Conservation (phyloP, 192 early-diverging fungal genomes). For the Gonapodya sp. region DNA sequence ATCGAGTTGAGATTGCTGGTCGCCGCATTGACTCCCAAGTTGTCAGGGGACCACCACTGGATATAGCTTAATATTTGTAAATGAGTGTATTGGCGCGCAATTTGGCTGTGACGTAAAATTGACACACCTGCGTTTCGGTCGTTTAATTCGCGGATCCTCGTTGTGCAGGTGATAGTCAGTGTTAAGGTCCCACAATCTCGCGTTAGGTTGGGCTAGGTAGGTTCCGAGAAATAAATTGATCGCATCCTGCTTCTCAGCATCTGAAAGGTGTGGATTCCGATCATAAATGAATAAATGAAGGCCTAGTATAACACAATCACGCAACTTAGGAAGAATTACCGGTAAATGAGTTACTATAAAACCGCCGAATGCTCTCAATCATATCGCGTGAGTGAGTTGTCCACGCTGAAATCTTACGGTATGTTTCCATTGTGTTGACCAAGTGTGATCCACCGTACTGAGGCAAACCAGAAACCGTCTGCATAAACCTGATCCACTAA, state of each 20-base stretch:
- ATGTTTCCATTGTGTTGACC: slow-evolving; percentile 97
- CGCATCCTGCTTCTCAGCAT: slow-evolving; percentile 94
- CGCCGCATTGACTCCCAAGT: slow-evolving; percentile 23
- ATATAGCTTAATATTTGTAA: slow-evolving; percentile 37
- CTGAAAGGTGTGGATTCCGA: slow-evolving; percentile 24
- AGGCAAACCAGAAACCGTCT: not conserved
- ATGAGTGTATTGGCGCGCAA: slow-evolving; percentile 12
- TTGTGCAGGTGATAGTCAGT: slow-evolving; percentile 74
- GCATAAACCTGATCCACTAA: not conserved
- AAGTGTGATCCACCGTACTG: slow-evolving; percentile 94
- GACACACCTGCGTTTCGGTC: slow-evolving; percentile 36
- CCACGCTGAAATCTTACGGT: slow-evolving; percentile 89
- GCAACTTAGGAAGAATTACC: slow-evolving; percentile 28
- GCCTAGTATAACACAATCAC: slow-evolving; percentile 7
- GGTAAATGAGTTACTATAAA: slow-evolving; percentile 88
- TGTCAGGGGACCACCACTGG: slow-evolving; percentile 49
- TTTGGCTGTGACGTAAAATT: not conserved
- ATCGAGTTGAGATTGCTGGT: slow-evolving; percentile 22
- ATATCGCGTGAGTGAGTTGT: slow-evolving; percentile 91
- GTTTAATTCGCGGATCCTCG: slow-evolving; percentile 35
- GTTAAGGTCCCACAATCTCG: slow-evolving; percentile 65
- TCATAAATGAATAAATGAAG: not conserved
- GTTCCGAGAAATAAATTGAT: slow-evolving; percentile 86
- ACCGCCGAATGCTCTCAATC: slow-evolving; percentile 85
- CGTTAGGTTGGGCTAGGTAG: slow-evolving; percentile 30